Conservation (phyloP, 352 stramenopile genomes). For the Discostella stelligera region DNA sequence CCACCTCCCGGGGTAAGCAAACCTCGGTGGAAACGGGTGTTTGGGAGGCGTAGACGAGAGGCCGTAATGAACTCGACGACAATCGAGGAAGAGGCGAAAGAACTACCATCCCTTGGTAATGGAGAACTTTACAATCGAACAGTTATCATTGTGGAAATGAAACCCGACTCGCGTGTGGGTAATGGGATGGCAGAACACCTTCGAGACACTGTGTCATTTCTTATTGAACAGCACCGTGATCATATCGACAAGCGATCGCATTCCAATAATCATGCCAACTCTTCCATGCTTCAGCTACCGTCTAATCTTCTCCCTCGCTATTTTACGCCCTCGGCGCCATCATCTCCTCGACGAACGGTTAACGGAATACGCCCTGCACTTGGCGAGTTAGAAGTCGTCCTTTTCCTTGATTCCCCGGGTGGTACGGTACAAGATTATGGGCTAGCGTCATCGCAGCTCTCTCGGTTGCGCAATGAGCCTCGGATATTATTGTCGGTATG, state of each 20-base stretch:
- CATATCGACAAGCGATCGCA: conserved; percentile 43
- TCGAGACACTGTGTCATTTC: conserved; percentile 65
- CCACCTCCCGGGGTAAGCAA: conserved; percentile 47
- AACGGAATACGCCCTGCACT: conserved; percentile 32
- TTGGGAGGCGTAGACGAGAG: conserved; percentile 28
- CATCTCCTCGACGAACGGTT: conserved; percentile 12
- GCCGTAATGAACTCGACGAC: conserved; percentile 2
- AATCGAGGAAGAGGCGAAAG: conserved; percentile 11
- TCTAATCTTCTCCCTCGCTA: conserved; percentile 2
- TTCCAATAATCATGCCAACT: conserved; percentile 6
- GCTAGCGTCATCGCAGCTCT: conserved; percentile 61
- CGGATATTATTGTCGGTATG: conserved; percentile 66
- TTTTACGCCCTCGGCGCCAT: not conserved
- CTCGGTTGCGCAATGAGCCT: conserved; percentile 52
- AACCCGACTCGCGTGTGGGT: conserved; percentile 31
- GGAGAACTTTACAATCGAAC: conserved; percentile 52
- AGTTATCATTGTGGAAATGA: conserved; percentile 67
- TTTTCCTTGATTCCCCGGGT: conserved; percentile 62
- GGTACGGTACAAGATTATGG: conserved; percentile 67
- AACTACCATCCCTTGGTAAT: conserved; percentile 26
- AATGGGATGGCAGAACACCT: conserved; percentile 58
- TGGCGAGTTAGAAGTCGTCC: conserved; percentile 58
- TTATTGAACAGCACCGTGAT: conserved; percentile 57
- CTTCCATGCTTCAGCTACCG: not conserved
- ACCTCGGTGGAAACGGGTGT: conserved; percentile 31